Percentiles rank a stretch among this genome's conserved stretches.
Evolutionary conservation across 371 early-diverging fungal genomes (phyloP).

Genomic region (Amoeboaphelidium occidentale): DNA sequence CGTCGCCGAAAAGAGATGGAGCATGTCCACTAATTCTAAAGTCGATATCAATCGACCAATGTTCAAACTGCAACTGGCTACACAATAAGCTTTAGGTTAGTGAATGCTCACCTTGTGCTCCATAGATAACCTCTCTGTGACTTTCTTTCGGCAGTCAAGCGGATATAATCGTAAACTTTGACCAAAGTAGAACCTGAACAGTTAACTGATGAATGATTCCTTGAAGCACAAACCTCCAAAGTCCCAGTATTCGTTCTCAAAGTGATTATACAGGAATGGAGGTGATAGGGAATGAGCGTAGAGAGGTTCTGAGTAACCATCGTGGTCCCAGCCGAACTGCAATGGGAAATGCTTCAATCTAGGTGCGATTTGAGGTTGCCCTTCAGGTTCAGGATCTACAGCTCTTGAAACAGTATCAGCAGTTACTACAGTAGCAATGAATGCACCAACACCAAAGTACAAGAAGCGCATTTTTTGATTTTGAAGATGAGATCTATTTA

Average conservation of each 20-base stretch:
- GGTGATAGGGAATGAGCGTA: not conserved
- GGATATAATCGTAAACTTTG: slow-evolving; percentile 24
- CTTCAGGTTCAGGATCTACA: too few species aligned
- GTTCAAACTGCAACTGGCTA: slow-evolving; percentile 26
- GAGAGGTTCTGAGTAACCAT: not conserved
- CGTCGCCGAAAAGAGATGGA: slow-evolving; percentile 54
- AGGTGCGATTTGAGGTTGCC: too few species aligned
- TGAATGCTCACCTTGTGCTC: slow-evolving; percentile 20
- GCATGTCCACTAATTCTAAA: slow-evolving; percentile 52
- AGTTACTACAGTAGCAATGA: too few species aligned
- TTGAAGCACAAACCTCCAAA: too few species aligned
- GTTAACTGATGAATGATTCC: too few species aligned
- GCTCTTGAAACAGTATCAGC: too few species aligned
- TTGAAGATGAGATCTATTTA: too few species aligned
- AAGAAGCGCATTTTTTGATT: too few species aligned
- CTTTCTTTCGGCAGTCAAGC: slow-evolving; percentile 52
- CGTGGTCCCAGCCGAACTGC: not conserved
- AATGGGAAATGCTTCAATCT: not conserved
- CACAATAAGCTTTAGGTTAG: slow-evolving; percentile 1
- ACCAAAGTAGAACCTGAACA: slow-evolving; percentile 12
- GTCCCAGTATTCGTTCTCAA: slow-evolving; percentile 1
- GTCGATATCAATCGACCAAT: slow-evolving; percentile 76
- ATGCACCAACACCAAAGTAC: too few species aligned
- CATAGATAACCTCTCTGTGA: slow-evolving; percentile 68
- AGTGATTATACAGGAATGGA: not conserved